Conservation (phyloP, 495 filamentous ascomycete genomes). For the Cladorrhinum samala region DNA sequence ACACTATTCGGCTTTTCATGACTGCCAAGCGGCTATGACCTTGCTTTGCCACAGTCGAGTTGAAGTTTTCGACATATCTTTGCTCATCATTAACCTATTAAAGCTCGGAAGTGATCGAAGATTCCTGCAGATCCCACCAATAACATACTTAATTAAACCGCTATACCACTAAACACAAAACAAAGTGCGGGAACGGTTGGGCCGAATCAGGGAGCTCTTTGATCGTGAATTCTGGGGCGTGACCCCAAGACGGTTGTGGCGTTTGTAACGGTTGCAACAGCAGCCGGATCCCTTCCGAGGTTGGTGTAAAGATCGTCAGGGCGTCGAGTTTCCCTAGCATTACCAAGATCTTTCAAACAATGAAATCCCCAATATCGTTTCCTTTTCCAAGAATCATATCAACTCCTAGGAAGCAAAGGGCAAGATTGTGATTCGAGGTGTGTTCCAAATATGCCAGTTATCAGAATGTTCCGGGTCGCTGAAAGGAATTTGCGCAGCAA, state of each 20-base stretch:
- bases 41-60: not conserved
- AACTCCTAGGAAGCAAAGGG: not conserved
- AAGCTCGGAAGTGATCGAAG: not conserved
- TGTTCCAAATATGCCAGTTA: slow-evolving; percentile 23
- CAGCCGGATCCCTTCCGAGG: no score
- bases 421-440: slow-evolving; percentile 1
- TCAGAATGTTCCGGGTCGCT: slow-evolving; percentile 23
- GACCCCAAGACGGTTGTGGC: no score
- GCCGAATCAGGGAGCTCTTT: no score
- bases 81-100: not conserved
- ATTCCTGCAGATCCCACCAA: not conserved
- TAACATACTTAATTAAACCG: not conserved
- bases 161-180: not conserved
- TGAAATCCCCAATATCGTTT: no score
- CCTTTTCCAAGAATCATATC: no score
- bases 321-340: no score
- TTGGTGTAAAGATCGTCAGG: no score
- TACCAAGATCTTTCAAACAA: no score
- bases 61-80: not conserved
- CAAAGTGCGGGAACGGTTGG: no score
- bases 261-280: no score
- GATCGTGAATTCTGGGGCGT: no score
- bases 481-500: slow-evolving; percentile 23
- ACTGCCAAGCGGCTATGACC: not conserved
- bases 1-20: not conserved